Evolutionary conservation across 208 protist species (phyloP).

Genomic region (Crithidia bombi): DNA sequence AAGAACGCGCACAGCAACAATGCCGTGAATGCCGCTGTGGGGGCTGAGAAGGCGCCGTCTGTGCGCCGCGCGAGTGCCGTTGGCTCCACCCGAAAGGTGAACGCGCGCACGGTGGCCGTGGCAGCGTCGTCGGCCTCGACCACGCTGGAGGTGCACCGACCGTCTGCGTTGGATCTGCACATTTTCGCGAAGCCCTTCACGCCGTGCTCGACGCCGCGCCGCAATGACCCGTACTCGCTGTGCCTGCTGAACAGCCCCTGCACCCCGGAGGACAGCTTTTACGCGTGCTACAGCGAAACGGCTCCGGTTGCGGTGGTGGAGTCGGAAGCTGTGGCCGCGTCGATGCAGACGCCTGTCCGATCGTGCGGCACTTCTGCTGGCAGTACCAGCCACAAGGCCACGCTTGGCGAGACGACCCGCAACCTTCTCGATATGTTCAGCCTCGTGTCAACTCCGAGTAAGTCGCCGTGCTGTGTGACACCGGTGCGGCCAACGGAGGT

Average conservation of each 20-base stretch:
- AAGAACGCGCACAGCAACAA: conserved; percentile 5
- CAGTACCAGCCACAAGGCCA: neutral
- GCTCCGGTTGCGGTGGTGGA: neutral
- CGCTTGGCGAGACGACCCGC: conserved; percentile 14
- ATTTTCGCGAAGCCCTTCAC: conserved; percentile 38
- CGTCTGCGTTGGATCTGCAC: conserved; percentile 16
- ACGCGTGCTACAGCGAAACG: conserved; percentile 57
- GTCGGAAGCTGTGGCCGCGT: too few species aligned
- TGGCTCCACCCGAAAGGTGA: neutral
- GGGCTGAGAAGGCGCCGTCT: neutral
- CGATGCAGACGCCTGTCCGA: conserved; percentile 20
- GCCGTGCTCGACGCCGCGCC: conserved; percentile 19
- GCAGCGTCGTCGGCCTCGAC: neutral
- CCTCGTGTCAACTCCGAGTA: conserved; percentile 10
- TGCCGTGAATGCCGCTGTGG: neutral
- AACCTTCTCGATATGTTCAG: conserved; percentile 25
- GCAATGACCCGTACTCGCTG: conserved; percentile 67
- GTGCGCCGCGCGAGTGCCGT: conserved; percentile 9
- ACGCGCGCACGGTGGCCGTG: neutral
- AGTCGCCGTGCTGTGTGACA: conserved; percentile 2
- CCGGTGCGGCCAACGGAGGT: conserved; percentile 6
- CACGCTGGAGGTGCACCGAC: conserved; percentile 8
- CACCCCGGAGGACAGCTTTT: conserved; percentile 63
- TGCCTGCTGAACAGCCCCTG: conserved; percentile 37
- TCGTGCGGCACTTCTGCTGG: neutral